phyloP scores from a whole-genome alignment of 805 yeast species.

The Wickerhamiella galacta region DNA sequence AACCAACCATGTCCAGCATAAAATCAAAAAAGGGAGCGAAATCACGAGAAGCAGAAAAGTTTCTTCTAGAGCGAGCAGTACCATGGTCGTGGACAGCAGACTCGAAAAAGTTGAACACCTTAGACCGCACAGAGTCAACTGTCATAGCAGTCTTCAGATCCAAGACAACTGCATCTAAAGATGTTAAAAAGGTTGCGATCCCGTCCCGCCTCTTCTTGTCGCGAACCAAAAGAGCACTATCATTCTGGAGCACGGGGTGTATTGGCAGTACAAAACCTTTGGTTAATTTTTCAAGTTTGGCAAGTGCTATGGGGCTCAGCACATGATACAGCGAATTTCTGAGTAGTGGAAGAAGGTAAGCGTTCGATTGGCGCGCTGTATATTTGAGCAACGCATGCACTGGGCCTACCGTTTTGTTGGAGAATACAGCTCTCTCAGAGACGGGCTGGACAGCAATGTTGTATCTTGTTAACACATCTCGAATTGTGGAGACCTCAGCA shows the following conservation, averaged over 20 bases:
- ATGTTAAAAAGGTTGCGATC: not conserved
- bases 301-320: not conserved
- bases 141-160: too few relatives aligned
- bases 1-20: too few relatives aligned
- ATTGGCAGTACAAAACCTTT: not conserved
- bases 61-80: too few relatives aligned
- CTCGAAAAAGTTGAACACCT: too few relatives aligned
- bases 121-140: too few relatives aligned
- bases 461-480: not conserved
- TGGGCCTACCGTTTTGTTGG: not conserved
- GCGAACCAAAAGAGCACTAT: not conserved
- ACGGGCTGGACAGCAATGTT: not conserved
- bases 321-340: not conserved
- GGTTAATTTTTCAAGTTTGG: not conserved
- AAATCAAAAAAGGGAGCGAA: too few relatives aligned
- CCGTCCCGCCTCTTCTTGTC: not conserved
- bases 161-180: too few relatives aligned
- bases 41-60: too few relatives aligned
- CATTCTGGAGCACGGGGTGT: not conserved
- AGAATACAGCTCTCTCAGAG: not conserved
- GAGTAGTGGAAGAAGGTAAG: not conserved
- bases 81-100: too few relatives aligned
- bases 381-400: not conserved
- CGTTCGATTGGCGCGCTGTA: not conserved
- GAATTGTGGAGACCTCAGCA: not conserved